Percentiles rank a stretch among this genome's conserved stretches.
Evolutionary conservation across 2,329 filamentous ascomycete species (phyloP).

Genomic region (Hypoxylon sp.): DNA sequence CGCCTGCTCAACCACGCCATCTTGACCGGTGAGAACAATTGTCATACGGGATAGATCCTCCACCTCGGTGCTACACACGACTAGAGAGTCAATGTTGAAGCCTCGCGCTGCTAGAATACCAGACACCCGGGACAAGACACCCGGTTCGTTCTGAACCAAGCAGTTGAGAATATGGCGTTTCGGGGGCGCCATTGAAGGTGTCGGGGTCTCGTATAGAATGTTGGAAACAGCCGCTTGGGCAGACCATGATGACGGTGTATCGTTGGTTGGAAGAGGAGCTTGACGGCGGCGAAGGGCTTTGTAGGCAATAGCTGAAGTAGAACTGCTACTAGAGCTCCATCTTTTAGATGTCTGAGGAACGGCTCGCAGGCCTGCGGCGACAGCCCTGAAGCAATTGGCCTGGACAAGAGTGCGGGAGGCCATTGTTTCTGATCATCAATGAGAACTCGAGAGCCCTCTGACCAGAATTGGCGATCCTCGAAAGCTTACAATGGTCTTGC

Average conservation of each 20-base stretch:
- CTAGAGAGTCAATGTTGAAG: conserved; percentile 99
- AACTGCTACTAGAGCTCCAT: conserved; percentile 71
- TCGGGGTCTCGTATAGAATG: conserved; percentile 98
- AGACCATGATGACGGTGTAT: conserved; percentile 84
- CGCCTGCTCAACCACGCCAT: conserved; percentile 97
- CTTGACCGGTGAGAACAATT: conserved; percentile 95
- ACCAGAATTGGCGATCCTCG: conserved; percentile 49
- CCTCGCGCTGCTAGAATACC: conserved; percentile 95
- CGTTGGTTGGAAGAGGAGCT: conserved; percentile 84
- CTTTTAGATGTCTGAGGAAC: conserved; percentile 45
- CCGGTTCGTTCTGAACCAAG: conserved; percentile 98
- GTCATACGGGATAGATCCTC: conserved; percentile 98
- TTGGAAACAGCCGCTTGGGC: conserved; percentile 96
- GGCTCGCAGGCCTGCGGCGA: conserved; percentile 43
- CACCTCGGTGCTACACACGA: conserved; percentile 98
- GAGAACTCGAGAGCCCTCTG: conserved; percentile 49
- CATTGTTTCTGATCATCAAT: conserved; percentile 51
- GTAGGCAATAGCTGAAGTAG: conserved; percentile 95
- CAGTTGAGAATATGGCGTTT: conserved; percentile 99
- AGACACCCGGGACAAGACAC: conserved; percentile 95
- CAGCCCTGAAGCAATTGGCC: conserved; percentile 49
- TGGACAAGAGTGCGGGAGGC: conserved; percentile 51
- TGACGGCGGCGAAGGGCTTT: conserved; percentile 95
- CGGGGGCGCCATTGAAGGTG: conserved; percentile 83
- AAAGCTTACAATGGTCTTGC: conserved; percentile 30